These are phyloP conservation scores for Triticum turgidum DNA, from an alignment of 176 grass and related monocot genomes.

Conservation along the genomic window DNA sequence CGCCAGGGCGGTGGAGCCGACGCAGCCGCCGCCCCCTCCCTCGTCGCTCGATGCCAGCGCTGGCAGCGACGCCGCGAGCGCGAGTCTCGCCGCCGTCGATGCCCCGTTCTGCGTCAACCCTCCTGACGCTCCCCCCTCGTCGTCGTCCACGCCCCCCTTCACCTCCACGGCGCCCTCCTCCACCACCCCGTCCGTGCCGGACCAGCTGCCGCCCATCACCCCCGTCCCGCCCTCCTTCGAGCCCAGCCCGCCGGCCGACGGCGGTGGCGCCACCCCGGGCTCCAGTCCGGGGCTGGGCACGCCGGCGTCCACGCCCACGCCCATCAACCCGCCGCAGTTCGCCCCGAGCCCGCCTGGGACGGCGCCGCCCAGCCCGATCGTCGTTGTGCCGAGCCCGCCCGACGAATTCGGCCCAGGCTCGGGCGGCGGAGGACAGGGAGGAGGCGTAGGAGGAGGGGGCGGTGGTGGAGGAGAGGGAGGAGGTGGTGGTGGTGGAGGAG, in stretches of 20 bases:
- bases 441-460: neutral
- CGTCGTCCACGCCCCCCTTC: constrained; percentile 23
- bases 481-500: too few relatives aligned
- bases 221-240: constrained; percentile 45
- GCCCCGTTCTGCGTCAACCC: constrained; percentile 63
- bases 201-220: constrained; percentile 34
- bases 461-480: neutral
- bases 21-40: neutral
- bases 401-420: neutral
- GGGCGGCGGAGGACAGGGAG: neutral
- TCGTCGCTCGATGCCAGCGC: neutral
- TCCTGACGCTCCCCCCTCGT: neutral
- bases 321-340: constrained; percentile 26
- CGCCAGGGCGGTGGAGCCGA: constrained; percentile 38
- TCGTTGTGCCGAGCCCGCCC: constrained; percentile 33
- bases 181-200: constrained; percentile 15
- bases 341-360: constrained; percentile 26
- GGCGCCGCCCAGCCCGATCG: constrained; percentile 35
- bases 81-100: constrained; percentile 23
- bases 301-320: neutral
- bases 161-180: constrained; percentile 23
- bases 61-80: neutral
- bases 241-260: constrained; percentile 50
- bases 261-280: neutral
- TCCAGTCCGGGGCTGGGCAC: neutral